These are phyloP conservation scores for Acacia confusa DNA, from an alignment of 306 rosid species.

Conservation along the genomic window DNA sequence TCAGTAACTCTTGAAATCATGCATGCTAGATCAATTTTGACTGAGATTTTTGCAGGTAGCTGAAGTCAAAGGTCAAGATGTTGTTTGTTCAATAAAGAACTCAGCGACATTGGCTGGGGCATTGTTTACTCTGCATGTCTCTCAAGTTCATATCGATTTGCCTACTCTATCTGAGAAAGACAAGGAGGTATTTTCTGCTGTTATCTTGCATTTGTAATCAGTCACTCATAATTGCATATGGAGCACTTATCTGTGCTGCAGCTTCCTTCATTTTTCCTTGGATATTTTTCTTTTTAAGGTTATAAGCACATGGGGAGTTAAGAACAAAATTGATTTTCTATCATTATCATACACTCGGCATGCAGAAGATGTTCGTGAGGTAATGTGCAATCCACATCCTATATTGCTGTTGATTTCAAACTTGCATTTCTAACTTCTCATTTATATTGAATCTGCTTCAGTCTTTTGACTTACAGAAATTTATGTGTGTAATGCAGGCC, in stretches of 20 bases:
- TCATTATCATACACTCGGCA: conserved; percentile 82
- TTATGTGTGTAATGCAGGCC: conserved; percentile 54
- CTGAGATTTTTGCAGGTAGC: conserved; percentile 58
- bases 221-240: background rate
- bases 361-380: conserved; percentile 89
- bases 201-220: conserved; percentile 13
- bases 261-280: conserved; percentile 12
- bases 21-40: conserved; percentile 34
- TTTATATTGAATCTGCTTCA: conserved; percentile 17
- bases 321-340: conserved; percentile 82
- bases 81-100: conserved; percentile 77
- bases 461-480: conserved; percentile 16
- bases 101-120: conserved; percentile 95
- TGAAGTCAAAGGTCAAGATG: conserved; percentile 71
- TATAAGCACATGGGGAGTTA: conserved; percentile 85
- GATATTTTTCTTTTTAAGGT: conserved; percentile 38
- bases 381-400: conserved; percentile 39
- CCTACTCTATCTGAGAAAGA: conserved; percentile 88
- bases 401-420: background rate
- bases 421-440: conserved; percentile 16
- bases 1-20: conserved; percentile 25
- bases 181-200: conserved; percentile 63
- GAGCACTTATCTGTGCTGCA: conserved; percentile 9
- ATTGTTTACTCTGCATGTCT: conserved; percentile 90
- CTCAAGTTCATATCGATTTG: conserved; percentile 80